A percentile compares a stretch with the other conserved stretches of the same genome.
Evolutionary conservation across 306 rosid genomes (phyloP).

Genomic region (Sechiopsis laciniata): DNA sequence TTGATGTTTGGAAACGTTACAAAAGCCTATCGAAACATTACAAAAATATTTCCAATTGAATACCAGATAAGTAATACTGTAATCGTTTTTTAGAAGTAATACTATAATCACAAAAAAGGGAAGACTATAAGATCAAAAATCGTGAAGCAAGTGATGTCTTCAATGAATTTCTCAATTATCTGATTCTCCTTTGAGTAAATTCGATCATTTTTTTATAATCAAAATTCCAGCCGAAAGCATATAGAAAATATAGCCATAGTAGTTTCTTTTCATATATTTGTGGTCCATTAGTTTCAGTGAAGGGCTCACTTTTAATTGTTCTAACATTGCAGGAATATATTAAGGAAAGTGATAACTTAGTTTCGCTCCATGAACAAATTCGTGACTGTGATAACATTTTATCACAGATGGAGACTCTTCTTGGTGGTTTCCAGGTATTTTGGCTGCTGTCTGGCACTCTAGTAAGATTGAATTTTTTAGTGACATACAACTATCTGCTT

Average conservation of each 20-base stretch:
- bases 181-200: no score
- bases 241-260: neutral
- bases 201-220: no score
- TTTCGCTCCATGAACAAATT: slow-evolving; percentile 94
- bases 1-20: no score
- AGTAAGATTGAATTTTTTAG: neutral
- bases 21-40: no score
- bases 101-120: no score
- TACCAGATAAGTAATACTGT: no score
- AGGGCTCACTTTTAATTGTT: slow-evolving; percentile 17
- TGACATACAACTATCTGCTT: neutral
- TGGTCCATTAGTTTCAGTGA: neutral
- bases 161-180: no score
- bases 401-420: slow-evolving; percentile 95
- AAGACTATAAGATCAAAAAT: no score
- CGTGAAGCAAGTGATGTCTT: no score
- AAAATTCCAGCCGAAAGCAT: neutral
- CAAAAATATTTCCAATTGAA: no score
- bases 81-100: no score
- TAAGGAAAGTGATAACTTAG: slow-evolving; percentile 88
- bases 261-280: neutral
- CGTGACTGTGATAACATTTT: slow-evolving; percentile 90
- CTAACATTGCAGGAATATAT: slow-evolving; percentile 70
- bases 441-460: neutral
- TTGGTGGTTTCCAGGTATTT: slow-evolving; percentile 89